Evolutionary conservation across 352 stramenopile species (phyloP), one percentile per base, ranked within the genome.

Genomic region (Globisporangium irregulare): DNA sequence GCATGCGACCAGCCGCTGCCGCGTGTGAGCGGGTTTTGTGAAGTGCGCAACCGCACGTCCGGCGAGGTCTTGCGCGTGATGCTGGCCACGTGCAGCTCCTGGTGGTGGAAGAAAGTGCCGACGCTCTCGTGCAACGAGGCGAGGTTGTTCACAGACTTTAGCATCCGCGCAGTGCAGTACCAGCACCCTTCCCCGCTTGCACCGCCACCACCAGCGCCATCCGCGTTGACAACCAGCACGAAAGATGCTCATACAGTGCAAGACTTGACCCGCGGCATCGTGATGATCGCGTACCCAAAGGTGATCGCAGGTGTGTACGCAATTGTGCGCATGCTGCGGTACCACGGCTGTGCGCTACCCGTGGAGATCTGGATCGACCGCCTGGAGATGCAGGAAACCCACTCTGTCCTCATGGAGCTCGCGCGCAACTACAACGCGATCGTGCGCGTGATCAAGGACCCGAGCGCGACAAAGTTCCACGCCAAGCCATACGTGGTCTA

Each of bases 81-180:
- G 84, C 63, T 86, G 59, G 59, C 76, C 34, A 91, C 81, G 18
- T 90, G 82, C 72, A 84, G 85, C 68, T 82, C 75, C 58, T 90
- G 79, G 80, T 77, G 77, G 29, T 87, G 80, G 75, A 80, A 80
- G 67, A 66, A 84, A 32, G 76, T 89, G 6, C 69, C 75, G 36
- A 73, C 53, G 34, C 67, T 90, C 48, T 85, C 78, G 51, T 93
- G 84, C 67, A 73, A 79, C 18, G 82, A 91, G 41, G 84, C 78
- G 15, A 41, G 73, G 27, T 32, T 36, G 4, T 92, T 91, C 59
- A 89, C 81, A 0, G 82, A 92, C 61, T 93, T 90, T 57, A 89
- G 81, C 51, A 76, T 89, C 9, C 62, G 66, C 4, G 84, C 84
- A 0, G 75, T 69, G 2, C 22, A 27, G 8, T 91, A 89, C 60